Evolutionary conservation across 1,139 yeast species (phyloP).

Genomic region (Protomyces gravidus): DNA sequence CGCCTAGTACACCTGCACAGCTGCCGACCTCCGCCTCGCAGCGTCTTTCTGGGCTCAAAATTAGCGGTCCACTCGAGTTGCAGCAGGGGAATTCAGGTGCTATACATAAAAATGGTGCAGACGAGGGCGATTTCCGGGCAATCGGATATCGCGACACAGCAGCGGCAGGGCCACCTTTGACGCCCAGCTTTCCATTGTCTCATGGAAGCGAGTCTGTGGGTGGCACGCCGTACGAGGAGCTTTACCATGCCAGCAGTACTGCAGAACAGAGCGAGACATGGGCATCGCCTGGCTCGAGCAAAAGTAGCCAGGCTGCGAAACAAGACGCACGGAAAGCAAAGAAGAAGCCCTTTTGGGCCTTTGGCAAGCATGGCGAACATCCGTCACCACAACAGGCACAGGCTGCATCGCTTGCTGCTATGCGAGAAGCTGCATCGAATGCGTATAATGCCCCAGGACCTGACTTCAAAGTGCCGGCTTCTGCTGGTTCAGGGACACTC

Average conservation of each 20-base stretch:
- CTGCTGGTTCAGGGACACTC: constrained; percentile 37
- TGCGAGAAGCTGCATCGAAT: constrained; percentile 23
- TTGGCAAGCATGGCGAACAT: constrained; percentile 22
- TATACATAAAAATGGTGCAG: background rate
- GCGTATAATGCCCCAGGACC: constrained; percentile 9
- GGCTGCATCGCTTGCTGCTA: background rate
- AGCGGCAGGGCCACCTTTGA: background rate
- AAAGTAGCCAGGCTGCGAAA: background rate
- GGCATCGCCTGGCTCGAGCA: background rate
- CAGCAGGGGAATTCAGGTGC: background rate
- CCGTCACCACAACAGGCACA: background rate
- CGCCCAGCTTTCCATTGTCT: background rate
- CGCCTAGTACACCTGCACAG: background rate
- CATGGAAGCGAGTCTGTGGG: background rate
- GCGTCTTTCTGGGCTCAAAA: background rate
- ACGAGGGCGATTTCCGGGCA: background rate
- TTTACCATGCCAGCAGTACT: background rate
- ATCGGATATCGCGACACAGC: background rate
- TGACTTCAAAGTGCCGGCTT: no score
- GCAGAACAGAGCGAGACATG: background rate
- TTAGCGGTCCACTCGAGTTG: background rate
- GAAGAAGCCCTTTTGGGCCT: constrained; percentile 30
- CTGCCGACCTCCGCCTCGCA: background rate
- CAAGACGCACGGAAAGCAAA: constrained; percentile 7
- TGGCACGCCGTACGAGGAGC: constrained; percentile 4